Evolutionary conservation across 768 basidiomycete species (phyloP), one percentile per base, ranked within the genome.

Genomic region (Mycena venus): DNA sequence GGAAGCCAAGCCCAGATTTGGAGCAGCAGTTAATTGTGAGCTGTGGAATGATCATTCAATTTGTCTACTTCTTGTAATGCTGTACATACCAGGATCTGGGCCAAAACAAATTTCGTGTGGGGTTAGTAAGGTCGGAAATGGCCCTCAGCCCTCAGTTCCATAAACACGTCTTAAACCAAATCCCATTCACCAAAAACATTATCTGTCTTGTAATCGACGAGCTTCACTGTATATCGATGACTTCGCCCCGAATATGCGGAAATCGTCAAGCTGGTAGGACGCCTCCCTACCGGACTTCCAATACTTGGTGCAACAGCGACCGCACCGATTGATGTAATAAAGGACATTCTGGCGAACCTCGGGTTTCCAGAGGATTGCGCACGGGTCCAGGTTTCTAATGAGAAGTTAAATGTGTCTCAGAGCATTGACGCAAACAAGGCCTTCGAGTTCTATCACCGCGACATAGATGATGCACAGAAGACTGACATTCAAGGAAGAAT

Each of bases 151-250:
- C n/a, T n/a, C n/a, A n/a, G n/a, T n/a, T n/a, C n/a, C n/a, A n/a
- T n/a, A n/a, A n/a, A n/a, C n/a, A n/a, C n/a, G n/a, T n/a, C 17
- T 59, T 69, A 6, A 68, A 67, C 36, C 21, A 32, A 12, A 56
- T 59, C 8, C 15, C 19, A 66, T 76, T 70, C 68, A 55, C 51
- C 25, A 19, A 58, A 14, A 69, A 63, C n/a, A n/a, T n/a, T n/a
- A n/a, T n/a, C n/a, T n/a, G n/a, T n/a, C n/a, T n/a, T n/a, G n/a
- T n/a, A n/a, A 59, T 81, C 1, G 77, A 81, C 55, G 76, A 81
- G 42, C 68, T 49, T 2, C 80, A 81, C 53, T 79, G 78, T 27
- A 61, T 81, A 6, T 72, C 0, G 68, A 73, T 27, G 67, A 72
- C 12, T 76, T 77, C 75, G 75, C n/a, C 68, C 68, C 0, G 72